Percentiles rank a stretch among this genome's conserved stretches.
phyloP scores from a whole-genome alignment of 768 basidiomycete genomes.

The Tricholoma hemisulphureum region DNA sequence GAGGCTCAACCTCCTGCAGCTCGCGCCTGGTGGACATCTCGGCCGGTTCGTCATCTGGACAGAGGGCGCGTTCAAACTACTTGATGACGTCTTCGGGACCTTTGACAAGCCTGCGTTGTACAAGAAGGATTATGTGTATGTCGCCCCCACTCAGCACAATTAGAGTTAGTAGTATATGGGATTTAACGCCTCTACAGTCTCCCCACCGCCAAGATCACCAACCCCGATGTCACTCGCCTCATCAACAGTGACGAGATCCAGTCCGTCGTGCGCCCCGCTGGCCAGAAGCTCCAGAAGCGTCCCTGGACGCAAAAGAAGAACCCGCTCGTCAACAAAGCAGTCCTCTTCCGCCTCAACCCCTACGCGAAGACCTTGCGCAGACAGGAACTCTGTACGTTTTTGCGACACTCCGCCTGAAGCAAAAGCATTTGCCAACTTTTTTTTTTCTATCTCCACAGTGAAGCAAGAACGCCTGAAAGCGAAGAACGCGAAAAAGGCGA shows the following conservation, averaged over 20 bases:
- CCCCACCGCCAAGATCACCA: conserved; percentile 93
- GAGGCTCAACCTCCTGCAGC: conserved; percentile 94
- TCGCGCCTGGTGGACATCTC: conserved; percentile 98
- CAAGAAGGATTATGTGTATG: conserved; percentile 90
- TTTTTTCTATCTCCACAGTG: conserved; percentile 44
- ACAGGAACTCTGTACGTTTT: conserved; percentile 78
- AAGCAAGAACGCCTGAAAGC: conserved; percentile 75
- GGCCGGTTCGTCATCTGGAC: conserved; percentile 99
- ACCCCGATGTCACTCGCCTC: conserved; percentile 94
- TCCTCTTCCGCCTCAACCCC: conserved; percentile 97
- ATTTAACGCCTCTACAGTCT: conserved; percentile 48
- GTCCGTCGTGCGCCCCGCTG: conserved; percentile 89
- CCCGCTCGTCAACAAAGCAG: conserved; percentile 88
- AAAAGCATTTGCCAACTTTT: conserved; percentile 9
- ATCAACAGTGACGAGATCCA: conserved; percentile 99
- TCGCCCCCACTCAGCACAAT: conserved; percentile 2
- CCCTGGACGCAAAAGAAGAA: conserved; percentile 99
- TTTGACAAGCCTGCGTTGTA: conserved; percentile 79
- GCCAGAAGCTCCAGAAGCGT: conserved; percentile 81
- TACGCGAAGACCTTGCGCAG: conserved; percentile 94
- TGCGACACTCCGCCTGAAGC: background rate
- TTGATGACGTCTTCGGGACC: conserved; percentile 95
- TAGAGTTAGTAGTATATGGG: too few relatives aligned
- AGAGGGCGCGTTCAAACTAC: conserved; percentile 85
- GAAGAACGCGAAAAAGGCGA: conserved; percentile 64